Base-by-base conservation (phyloP, 2,329 filamentous ascomycete species). In the Acrocalymma vagum region DNA sequence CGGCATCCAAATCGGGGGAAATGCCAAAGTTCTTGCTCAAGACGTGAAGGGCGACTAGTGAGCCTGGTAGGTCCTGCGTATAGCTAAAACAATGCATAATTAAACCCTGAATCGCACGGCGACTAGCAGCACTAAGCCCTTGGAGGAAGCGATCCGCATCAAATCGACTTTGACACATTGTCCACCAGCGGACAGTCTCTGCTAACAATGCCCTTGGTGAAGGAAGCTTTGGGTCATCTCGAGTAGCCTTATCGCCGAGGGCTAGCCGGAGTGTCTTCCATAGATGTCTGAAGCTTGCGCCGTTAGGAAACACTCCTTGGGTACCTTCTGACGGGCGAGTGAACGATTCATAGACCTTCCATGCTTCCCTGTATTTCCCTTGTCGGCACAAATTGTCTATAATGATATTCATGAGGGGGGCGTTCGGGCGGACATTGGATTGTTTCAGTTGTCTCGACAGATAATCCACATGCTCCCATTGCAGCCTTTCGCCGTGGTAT, bases 11-110 rank as follows among this genome's bases (percentile, higher is more conserved):
- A 1, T 56, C 55, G 5, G 66, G 64, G n/a, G 52, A 53, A 14
- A 69, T 55, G 28, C 45, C 38, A 25, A 70, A 60, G 1, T 46
- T 30, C 4, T 55, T 43, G 7, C 53, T 48, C 5, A 70, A 33
- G 8, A 62, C 54, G 38, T 69, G 62, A 17, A 70, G 31, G n/a
- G 65, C 59, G 11, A 70, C 48, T 7, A 71, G 59, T 5, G 61
- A 58, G n/a, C 67, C 68, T 10, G 60, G 42, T 1, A 69, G 42
- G 38, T 71, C 66, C 18, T 58, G 48, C 14, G 45, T 52, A 27
- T 59, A 64, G 44, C 61, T 62, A 49, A 70, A 70, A 44, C 64
- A 69, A 23, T 66, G 58, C 47, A 69, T 51, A n/a, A 71, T 53
- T 14, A 66, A 39, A 10, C 38, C 41, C 8, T 42, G 50, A 13